These are phyloP conservation scores for Stagonosporopsis rhizophila DNA, from an alignment of 2,329 filamentous ascomycete species.

Conservation along the genomic window DNA sequence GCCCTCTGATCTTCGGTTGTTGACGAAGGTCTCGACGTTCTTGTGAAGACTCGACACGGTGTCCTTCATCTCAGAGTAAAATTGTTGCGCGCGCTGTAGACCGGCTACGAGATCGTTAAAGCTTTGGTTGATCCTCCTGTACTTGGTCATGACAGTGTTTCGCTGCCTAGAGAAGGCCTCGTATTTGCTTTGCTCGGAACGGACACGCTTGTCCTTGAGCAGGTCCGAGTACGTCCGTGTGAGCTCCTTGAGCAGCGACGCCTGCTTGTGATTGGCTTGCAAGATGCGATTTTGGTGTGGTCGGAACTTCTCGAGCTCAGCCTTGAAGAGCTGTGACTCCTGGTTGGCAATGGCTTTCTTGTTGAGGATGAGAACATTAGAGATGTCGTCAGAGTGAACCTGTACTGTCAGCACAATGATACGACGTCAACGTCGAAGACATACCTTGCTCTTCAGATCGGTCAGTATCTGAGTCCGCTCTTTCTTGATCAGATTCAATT, in stretches of 20 bases:
- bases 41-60: conserved; percentile 90
- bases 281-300: conserved; percentile 89
- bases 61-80: conserved; percentile 95
- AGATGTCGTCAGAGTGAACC: conserved; percentile 97
- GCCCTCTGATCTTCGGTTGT: conserved; percentile 89
- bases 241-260: conserved; percentile 91
- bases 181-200: conserved; percentile 94
- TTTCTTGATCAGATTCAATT: conserved; percentile 88
- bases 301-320: conserved; percentile 96
- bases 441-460: conserved; percentile 95
- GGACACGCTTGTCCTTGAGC: conserved; percentile 90
- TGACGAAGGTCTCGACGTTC: conserved; percentile 97
- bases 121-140: conserved; percentile 89
- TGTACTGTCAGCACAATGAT: conserved; percentile 49
- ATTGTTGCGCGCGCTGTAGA: conserved; percentile 84
- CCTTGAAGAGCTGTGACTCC: conserved; percentile 90
- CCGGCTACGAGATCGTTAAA: conserved; percentile 90
- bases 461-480: conserved; percentile 92
- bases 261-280: conserved; percentile 95
- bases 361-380: conserved; percentile 94
- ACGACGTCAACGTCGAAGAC: conserved; percentile 24
- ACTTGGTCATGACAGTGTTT: conserved; percentile 80
- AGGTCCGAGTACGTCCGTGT: conserved; percentile 86
- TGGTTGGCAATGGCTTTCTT: conserved; percentile 95
- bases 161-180: conserved; percentile 85